These are phyloP conservation scores for Gnomoniopsis smithogilvyi DNA, from an alignment of 2,329 filamentous ascomycete species.

Conservation along the genomic window DNA sequence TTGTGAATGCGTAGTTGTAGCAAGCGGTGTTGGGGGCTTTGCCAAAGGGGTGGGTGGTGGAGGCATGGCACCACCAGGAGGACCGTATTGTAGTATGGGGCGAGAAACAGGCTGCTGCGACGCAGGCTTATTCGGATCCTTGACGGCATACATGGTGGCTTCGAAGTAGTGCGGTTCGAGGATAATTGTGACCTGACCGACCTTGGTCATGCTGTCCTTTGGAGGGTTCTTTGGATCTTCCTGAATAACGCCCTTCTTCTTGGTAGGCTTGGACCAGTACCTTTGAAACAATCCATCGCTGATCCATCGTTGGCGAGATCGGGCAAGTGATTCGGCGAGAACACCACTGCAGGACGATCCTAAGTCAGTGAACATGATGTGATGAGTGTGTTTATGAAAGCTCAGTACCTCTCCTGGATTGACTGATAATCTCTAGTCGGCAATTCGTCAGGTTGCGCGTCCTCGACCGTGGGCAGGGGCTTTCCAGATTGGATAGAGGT, in stretches of 20 bases:
- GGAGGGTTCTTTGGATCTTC: constrained; percentile 65
- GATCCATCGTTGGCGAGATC: constrained; percentile 73
- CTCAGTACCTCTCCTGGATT: constrained; percentile 63
- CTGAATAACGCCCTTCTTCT: constrained; percentile 62
- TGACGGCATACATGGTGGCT: constrained; percentile 69
- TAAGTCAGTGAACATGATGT: constrained; percentile 20
- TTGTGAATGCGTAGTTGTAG: constrained; percentile 21
- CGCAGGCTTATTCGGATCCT: constrained; percentile 54
- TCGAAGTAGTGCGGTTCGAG: constrained; percentile 80
- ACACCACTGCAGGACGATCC: constrained; percentile 56
- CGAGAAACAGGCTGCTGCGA: constrained; percentile 40
- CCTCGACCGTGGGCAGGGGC: constrained; percentile 67
- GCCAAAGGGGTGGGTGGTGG: constrained; percentile 37
- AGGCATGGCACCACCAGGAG: constrained; percentile 60
- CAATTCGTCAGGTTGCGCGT: constrained; percentile 62
- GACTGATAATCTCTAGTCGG: constrained; percentile 67
- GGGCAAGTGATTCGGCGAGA: constrained; percentile 66
- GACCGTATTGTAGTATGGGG: constrained; percentile 64
- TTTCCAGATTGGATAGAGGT: constrained; percentile 61
- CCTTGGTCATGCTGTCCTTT: constrained; percentile 68
- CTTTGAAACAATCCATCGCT: constrained; percentile 71
- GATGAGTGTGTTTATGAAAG: not conserved
- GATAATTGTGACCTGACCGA: constrained; percentile 70
- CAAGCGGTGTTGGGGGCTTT: constrained; percentile 24
- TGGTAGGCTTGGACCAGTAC: constrained; percentile 72